Base-by-base conservation (phyloP, 2,329 filamentous ascomycete genomes). In the Nemania sp. region DNA sequence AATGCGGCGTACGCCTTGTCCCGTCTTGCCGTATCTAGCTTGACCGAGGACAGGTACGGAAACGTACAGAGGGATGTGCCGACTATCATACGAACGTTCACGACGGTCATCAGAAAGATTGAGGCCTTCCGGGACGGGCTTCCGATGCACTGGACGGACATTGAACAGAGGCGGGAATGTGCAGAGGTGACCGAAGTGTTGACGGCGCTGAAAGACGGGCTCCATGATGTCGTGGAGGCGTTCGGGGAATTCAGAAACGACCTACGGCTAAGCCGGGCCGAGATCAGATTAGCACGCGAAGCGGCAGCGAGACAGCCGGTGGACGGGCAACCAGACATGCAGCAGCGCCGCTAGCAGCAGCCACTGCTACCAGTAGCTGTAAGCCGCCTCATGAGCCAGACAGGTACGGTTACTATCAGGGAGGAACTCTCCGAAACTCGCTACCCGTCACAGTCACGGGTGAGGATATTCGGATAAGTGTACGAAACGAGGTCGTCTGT, bases 41-140 rank as follows among this genome's bases (percentile, higher is more conserved):
- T 97, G 49, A 76, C 77, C 3, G 92, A 97, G 70, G 93, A 97
- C 68, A 80, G 81, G 41, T 94, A 86, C 66, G 93, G 93, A 12
- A 89, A 90, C 62, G 93, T 95, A n/a, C 88, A 95, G 61, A 80
- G 85, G 37, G 89, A 94, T 60, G 84, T 97, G 2, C 83, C 89
- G 1, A 74, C 74, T 43, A 86, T 96, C 52, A 83, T 97, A 45
- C 82, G 87, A 41, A 83, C 84, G 1, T 82, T 95, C 56, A 92
- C 90, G 0, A 63, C 70, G 0, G 84, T 89, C 0, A 85, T 91
- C 51, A 79, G 76, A 49, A 84, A 84, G 61, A 75, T 96, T 3
- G 87, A 96, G 64, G 73, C 68, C 1, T 91, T 95, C 66, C 79
- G 84, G 60, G 70, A 70, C 6, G 72, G 65, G 2, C 74, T 88